These are phyloP conservation scores for Aspergillus nomiae DNA, from an alignment of 2,329 filamentous ascomycete species.

Conservation along the genomic window DNA sequence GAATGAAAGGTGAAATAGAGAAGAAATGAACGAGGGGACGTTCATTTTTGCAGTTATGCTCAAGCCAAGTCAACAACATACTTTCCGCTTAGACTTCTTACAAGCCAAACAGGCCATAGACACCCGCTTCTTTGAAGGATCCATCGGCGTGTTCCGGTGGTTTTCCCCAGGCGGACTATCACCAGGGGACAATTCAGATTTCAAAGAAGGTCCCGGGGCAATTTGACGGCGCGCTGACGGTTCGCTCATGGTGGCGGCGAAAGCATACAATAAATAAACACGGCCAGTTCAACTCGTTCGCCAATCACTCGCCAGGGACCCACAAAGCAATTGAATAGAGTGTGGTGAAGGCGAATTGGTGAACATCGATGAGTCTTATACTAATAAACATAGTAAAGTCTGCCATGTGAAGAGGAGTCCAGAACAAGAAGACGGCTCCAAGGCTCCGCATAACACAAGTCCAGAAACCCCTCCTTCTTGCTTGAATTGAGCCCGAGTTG, in stretches of 20 bases:
- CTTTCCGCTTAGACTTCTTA: conserved; percentile 46
- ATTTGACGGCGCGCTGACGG: conserved; percentile 24
- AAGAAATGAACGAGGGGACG: neutral
- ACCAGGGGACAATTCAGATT: conserved; percentile 4
- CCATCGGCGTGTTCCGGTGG: conserved; percentile 7
- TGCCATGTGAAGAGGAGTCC: conserved; percentile 1
- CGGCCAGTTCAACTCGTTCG: conserved; percentile 1
- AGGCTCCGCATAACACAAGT: neutral
- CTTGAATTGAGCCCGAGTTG: conserved; percentile 5
- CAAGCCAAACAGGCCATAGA: conserved; percentile 44
- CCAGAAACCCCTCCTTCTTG: neutral
- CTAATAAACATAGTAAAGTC: neutral
- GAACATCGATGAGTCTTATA: conserved; percentile 5
- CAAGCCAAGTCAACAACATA: conserved; percentile 9
- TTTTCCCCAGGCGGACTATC: conserved; percentile 15
- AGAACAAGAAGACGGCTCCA: neutral
- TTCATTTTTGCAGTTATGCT: neutral
- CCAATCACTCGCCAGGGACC: neutral
- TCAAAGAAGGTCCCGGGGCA: conserved; percentile 25
- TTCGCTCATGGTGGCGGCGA: conserved; percentile 21
- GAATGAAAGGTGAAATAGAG: neutral
- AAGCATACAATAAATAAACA: conserved; percentile 10
- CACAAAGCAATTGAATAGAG: neutral
- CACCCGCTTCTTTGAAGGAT: conserved; percentile 38
- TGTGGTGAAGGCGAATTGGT: neutral